These are phyloP conservation scores for Metarhizium anisopliae DNA, from an alignment of 2,329 filamentous ascomycete genomes.

Conservation along the genomic window DNA sequence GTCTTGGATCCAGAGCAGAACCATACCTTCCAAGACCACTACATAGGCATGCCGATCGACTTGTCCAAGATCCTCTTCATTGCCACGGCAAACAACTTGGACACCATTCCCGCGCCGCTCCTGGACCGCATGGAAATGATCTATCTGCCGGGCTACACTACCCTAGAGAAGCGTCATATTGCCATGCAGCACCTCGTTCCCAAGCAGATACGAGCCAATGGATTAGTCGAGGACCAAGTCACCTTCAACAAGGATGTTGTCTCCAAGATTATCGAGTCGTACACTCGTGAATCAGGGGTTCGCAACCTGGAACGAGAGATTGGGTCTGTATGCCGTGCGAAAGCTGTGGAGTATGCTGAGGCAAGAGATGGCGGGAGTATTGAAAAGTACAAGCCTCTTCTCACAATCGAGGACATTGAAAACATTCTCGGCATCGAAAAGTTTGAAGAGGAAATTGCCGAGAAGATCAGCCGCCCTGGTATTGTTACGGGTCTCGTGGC, in stretches of 20 bases:
- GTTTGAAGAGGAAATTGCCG: conserved; percentile 92
- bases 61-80: conserved; percentile 96
- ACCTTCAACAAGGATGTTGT: conserved; percentile 73
- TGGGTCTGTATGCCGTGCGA: conserved; percentile 85
- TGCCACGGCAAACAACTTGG: conserved; percentile 87
- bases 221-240: conserved; percentile 67
- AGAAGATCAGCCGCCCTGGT: conserved; percentile 73
- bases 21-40: conserved; percentile 89
- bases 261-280: conserved; percentile 90
- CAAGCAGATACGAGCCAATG: conserved; percentile 89
- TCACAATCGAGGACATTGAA: conserved; percentile 76
- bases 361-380: conserved; percentile 66
- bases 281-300: conserved; percentile 93
- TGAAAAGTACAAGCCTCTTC: conserved; percentile 61
- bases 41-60: conserved; percentile 91
- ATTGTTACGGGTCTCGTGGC: conserved; percentile 95
- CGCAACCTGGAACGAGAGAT: conserved; percentile 94
- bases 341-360: conserved; percentile 91
- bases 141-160: conserved; percentile 87
- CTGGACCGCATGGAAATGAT: conserved; percentile 98
- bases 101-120: conserved; percentile 89
- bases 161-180: conserved; percentile 93
- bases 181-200: conserved; percentile 88
- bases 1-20: conserved; percentile 98
- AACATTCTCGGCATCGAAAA: conserved; percentile 85